Percentiles rank a stretch among this genome's conserved stretches.
Evolutionary conservation across 1,139 yeast genomes (phyloP).

Genomic region (Keqinozyma sinolaborantium): DNA sequence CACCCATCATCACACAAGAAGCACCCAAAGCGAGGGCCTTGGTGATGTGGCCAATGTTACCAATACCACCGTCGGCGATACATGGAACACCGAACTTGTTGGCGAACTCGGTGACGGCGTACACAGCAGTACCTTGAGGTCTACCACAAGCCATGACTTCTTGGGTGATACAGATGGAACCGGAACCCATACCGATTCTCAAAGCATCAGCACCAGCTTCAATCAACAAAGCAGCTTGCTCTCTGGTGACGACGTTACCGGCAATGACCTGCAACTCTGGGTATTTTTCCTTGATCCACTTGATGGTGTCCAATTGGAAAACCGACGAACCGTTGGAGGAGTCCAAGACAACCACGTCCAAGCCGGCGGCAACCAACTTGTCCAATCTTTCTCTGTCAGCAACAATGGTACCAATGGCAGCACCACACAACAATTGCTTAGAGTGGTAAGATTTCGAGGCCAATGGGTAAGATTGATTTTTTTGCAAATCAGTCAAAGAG

Average conservation of each 20-base stretch:
- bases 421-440: constrained; percentile 97
- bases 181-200: constrained; percentile 99
- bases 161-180: constrained; percentile 97
- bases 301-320: constrained; percentile 90
- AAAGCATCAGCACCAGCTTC: constrained; percentile 97
- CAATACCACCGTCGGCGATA: constrained; percentile 99
- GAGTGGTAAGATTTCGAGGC: constrained; percentile 93
- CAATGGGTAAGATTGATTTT: constrained; percentile 88
- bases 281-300: constrained; percentile 80
- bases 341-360: constrained; percentile 93
- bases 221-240: constrained; percentile 95
- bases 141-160: constrained; percentile 99
- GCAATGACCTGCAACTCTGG: constrained; percentile 88
- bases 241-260: constrained; percentile 98
- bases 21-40: constrained; percentile 98
- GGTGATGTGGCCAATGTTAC: constrained; percentile 97
- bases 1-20: constrained; percentile 99
- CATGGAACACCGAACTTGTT: constrained; percentile 90
- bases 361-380: constrained; percentile 90
- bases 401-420: constrained; percentile 92
- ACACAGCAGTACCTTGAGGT: constrained; percentile 98
- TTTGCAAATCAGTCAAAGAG: constrained; percentile 95
- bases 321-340: constrained; percentile 97
- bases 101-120: constrained; percentile 83
- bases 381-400: constrained; percentile 83